These are phyloP conservation scores for Phytophthora quininea DNA, from an alignment of 352 stramenopile species.

Conservation along the genomic window DNA sequence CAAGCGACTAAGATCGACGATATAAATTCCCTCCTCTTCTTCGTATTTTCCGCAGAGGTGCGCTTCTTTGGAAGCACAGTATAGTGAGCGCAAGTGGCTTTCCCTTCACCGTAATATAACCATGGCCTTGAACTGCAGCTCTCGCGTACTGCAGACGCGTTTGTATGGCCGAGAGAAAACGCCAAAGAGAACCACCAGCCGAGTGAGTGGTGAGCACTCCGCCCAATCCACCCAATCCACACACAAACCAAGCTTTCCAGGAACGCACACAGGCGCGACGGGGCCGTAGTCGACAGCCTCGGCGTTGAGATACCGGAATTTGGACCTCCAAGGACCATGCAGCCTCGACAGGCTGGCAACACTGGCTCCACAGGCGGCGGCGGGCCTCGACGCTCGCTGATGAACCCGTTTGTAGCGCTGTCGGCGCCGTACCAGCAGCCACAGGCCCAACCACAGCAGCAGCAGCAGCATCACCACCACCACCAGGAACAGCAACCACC, in stretches of 20 bases:
- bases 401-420: slow-evolving; percentile 19
- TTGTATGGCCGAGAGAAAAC: background rate
- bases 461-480: background rate
- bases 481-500: no score
- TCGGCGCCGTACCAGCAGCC: slow-evolving; percentile 8
- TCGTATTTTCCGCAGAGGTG: no score
- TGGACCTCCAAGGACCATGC: background rate
- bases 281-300: no score
- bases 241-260: background rate
- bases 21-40: no score
- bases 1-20: no score
- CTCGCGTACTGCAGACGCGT: background rate
- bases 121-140: no score
- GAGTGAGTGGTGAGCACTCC: background rate
- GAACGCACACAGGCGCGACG: no score
- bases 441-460: slow-evolving; percentile 5
- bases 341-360: slow-evolving; percentile 11
- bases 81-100: no score
- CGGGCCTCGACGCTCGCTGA: slow-evolving; percentile 19
- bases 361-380: slow-evolving; percentile 3
- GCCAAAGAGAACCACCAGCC: background rate
- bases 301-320: background rate
- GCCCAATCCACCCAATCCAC: slow-evolving; percentile 1
- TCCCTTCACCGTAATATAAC: no score
- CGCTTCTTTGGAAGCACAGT: no score